Percentiles rank a stretch among this genome's conserved stretches.
phyloP scores from a whole-genome alignment of 768 basidiomycete genomes.

The Tricholoma sp. region DNA sequence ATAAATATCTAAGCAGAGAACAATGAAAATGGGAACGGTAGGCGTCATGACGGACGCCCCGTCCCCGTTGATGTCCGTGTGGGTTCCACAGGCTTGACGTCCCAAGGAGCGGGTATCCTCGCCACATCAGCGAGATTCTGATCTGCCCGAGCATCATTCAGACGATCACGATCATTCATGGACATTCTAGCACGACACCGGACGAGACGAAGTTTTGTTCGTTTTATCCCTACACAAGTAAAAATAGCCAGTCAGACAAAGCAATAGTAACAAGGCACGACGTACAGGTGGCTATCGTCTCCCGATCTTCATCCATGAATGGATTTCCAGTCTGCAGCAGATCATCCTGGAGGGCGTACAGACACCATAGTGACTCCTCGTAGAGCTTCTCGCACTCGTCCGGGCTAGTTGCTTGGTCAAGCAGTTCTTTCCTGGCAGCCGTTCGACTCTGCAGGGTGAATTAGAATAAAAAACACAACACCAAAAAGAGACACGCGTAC shows the following conservation, averaged over 20 bases:
- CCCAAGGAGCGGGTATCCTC: conserved; percentile 70
- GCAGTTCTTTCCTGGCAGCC: conserved; percentile 85
- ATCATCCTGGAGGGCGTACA: conserved; percentile 90
- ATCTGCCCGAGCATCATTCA: conserved; percentile 74
- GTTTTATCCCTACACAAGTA: conserved; percentile 65
- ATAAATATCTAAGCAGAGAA: background rate
- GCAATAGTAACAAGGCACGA: conserved; percentile 7
- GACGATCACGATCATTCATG: conserved; percentile 68
- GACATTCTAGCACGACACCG: conserved; percentile 72
- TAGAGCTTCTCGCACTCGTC: conserved; percentile 91
- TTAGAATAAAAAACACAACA: background rate
- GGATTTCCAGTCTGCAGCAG: conserved; percentile 76
- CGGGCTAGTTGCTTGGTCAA: conserved; percentile 69
- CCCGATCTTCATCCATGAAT: conserved; percentile 77
- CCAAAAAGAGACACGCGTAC: conserved; percentile 41
- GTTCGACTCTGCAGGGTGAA: conserved; percentile 66
- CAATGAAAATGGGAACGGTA: background rate
- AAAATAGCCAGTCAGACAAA: background rate
- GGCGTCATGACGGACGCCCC: conserved; percentile 10
- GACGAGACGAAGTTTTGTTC: conserved; percentile 78
- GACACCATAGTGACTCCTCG: conserved; percentile 91
- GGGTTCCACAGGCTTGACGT: conserved; percentile 37
- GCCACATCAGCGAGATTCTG: conserved; percentile 74
- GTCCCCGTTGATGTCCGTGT: background rate
- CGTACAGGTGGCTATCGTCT: conserved; percentile 74